Evolutionary conservation across 805 yeast species (phyloP), one percentile per base, ranked within the genome.

Genomic region (Yarrowia divulgata): DNA sequence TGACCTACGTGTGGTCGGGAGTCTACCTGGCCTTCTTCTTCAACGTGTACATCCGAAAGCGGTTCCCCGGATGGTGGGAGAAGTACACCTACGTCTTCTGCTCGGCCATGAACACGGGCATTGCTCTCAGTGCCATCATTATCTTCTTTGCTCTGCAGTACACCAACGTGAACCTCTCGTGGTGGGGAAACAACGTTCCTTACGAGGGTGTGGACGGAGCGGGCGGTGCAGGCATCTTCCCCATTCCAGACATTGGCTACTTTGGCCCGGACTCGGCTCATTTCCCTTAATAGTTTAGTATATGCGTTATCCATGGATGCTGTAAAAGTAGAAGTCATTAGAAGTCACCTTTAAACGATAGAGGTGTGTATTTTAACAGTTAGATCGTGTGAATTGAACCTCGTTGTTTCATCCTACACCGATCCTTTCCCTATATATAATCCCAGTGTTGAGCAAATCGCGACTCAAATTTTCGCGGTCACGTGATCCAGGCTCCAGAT

Each of bases 121-220:
- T 82, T 18, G 86, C 85, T 1, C 80, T 82, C 71, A 79, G 84
- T 70, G 85, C 85, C 0, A 74, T 84, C 54, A 63, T 83, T 54
- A 80, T 81, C 29, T 83, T 84, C 72, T 81, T 83, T 72, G 76
- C 81, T 0, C 81, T 82, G 6, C 80, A 78, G 67, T 80, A 77
- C 68, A 75, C 78, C 13, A 73, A 74, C 19, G 75, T 73, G 14
- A 73, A 73, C 9, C 60, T 82, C 1, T 68, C 77, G 23, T 84
- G 87, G 86, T 84, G 87, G 87, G 87, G 87, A 0, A 84, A 84
- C 62, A 76, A 70, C 14, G 82, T 79, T n/a, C n/a, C 63, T 5
- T 57, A 29, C 42, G 63, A 48, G 3, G 63, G 63, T 9, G 63
- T 57, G 19, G 63, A 57, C 6, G 62, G 62, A 12, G 62, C 35